phyloP scores from a whole-genome alignment of 495 filamentous ascomycete genomes.

The Poronia punctata region DNA sequence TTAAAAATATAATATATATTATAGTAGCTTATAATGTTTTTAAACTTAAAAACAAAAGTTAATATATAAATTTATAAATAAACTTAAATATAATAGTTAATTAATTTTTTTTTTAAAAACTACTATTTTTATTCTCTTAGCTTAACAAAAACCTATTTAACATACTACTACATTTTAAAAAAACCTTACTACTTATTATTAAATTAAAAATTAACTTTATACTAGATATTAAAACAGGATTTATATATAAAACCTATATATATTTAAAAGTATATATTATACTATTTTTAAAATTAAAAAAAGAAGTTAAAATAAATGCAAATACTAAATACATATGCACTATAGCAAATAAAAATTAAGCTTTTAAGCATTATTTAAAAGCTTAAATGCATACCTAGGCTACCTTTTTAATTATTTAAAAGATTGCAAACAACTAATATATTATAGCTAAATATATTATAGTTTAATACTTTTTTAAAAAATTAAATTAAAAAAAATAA shows the following conservation, averaged over 20 bases:
- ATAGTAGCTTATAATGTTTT: no score
- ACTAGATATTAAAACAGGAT: not conserved
- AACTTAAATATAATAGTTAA: not conserved
- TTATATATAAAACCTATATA: not conserved
- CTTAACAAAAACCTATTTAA: not conserved
- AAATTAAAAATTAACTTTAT: not conserved
- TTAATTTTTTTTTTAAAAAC: not conserved
- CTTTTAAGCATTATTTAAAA: not conserved
- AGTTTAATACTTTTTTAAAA: not conserved
- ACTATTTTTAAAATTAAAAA: not conserved
- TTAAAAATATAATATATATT: no score
- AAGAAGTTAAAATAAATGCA: not conserved
- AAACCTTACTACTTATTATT: not conserved
- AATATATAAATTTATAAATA: not conserved
- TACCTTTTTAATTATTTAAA: not conserved
- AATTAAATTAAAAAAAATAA: not conserved
- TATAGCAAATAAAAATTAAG: not conserved
- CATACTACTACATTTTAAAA: not conserved
- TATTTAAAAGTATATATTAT: not conserved
- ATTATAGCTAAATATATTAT: constrained; percentile 2
- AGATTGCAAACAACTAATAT: not conserved
- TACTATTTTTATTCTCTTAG: not conserved
- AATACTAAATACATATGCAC: constrained; percentile 1
- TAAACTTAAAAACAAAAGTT: no score
- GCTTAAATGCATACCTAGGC: not conserved